Evolutionary conservation across 2,329 filamentous ascomycete genomes (phyloP), one percentile per base, ranked within the genome.

Genomic region (Cladorrhinum sp.): DNA sequence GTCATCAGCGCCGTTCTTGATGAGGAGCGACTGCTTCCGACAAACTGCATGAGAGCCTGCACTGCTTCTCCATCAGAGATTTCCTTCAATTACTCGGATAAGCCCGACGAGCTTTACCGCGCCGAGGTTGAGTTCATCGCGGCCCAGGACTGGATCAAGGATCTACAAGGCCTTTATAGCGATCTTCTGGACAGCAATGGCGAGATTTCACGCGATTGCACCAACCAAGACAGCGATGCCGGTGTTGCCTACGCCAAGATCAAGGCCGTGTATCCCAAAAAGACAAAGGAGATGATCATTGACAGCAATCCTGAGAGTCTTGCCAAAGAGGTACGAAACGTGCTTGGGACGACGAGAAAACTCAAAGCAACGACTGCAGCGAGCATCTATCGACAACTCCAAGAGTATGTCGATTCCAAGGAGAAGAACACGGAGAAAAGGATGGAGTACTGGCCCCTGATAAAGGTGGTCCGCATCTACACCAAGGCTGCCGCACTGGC

Each of bases 1-100:
- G 74, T 87, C 0, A 86, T 88, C 69, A 88, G 88, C 66, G 85
- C 85, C 0, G 68, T 88, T 33, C 74, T 88, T 0, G 83, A 87
- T 26, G 82, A 88, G 65, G 83, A 87, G 64, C 60, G 75, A 76
- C 78, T 64, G 77, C 5, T 76, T 0, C 75, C 73, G 0, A 76
- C 75, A 0, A 75, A 68, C 55, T 84, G 84, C 67, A 83, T 87
- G 79, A 74, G 82, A 28, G 85, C 85, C 0, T 87, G 84, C 60
- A 88, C 85, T 0, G 83, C 84, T 0, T 10, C 0, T 82, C 83
- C 0, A 79, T 86, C 0, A 88, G 84, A 88, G 66, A 77, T 88
- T 1, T 79, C 79, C 0, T 87, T 77, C 71, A 87, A 87, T 86
- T 55, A 16, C 77, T 23, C 75, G 0, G 69, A 79, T 3, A 70